Percentiles rank a stretch among this genome's conserved stretches.
Conservation (phyloP, 176 grass and related monocot genomes). For the Rhynchospora breviuscula region DNA sequence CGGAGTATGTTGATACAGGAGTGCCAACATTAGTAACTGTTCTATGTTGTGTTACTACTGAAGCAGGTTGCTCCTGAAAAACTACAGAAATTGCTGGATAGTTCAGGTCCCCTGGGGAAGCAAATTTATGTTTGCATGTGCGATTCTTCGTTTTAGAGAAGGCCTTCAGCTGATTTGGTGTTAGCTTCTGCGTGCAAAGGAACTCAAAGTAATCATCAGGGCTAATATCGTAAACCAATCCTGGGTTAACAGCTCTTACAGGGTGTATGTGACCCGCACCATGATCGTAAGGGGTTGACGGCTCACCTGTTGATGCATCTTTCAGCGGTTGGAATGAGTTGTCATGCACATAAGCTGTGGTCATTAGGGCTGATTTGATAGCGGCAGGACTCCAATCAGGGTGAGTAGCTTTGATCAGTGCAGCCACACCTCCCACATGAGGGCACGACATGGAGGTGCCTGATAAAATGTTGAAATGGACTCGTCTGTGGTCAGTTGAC, state of each 20-base stretch:
- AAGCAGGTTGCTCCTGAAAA: slow-evolving; percentile 39
- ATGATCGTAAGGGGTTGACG: slow-evolving; percentile 73
- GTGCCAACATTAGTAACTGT: slow-evolving; percentile 82
- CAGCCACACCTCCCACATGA: slow-evolving; percentile 88
- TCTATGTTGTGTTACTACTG: slow-evolving; percentile 48
- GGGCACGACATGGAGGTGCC: slow-evolving; percentile 99
- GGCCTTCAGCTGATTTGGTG: slow-evolving; percentile 58
- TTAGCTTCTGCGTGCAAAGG: slow-evolving; percentile 80
- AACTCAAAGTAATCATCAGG: slow-evolving; percentile 76
- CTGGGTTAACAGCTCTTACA: slow-evolving; percentile 59
- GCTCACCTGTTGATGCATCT: slow-evolving; percentile 68
- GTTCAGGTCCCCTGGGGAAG: slow-evolving; percentile 66
- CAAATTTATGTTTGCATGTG: slow-evolving; percentile 64
- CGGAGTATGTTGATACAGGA: slow-evolving; percentile 52
- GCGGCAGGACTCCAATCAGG: slow-evolving; percentile 88
- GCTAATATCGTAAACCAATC: slow-evolving; percentile 71
- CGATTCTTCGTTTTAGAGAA: slow-evolving; percentile 71
- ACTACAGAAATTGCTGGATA: slow-evolving; percentile 86
- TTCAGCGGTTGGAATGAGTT: slow-evolving; percentile 54
- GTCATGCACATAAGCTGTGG: slow-evolving; percentile 93
- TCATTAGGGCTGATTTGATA: slow-evolving; percentile 95
- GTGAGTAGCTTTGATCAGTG: slow-evolving; percentile 82
- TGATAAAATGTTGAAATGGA: slow-evolving; percentile 92
- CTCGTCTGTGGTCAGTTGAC: slow-evolving; percentile 55
- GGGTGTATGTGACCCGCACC: slow-evolving; percentile 93